Base-by-base conservation (phyloP, 1,139 yeast genomes). In the Kodamaea sp. region DNA sequence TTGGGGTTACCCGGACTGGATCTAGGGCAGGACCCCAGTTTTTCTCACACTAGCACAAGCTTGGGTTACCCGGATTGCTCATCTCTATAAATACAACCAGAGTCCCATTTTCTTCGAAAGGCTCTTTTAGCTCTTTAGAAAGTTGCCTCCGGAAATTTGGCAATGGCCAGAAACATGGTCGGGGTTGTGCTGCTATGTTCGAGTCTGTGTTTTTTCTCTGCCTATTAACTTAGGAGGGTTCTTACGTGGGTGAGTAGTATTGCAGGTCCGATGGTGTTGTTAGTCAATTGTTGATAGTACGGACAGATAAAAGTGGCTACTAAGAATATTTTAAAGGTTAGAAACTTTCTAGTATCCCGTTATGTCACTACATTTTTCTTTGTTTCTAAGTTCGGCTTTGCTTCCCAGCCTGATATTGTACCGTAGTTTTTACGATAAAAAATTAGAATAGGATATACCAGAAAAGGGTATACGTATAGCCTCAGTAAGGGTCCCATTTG, bases 341-440 rank as follows among this genome's bases (percentile, higher is more conserved):
- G 57, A 57, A 51, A 73, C 73, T 57, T 53, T 55, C 47, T 57
- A 50, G 75, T 66, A 58, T 76, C 81, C 81, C 81, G 81, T 76
- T 70, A 70, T 60, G 63, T 66, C 80, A 69, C 70, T 37, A 76
- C 76, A 76, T 18, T 9, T n/a, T n/a, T n/a, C n/a, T n/a, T n/a
- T n/a, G n/a, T n/a, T n/a, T n/a, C n/a, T n/a, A n/a, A n/a, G n/a
- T n/a, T n/a, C n/a, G n/a, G n/a, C n/a, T n/a, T n/a, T n/a, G n/a
- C n/a, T n/a, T n/a, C n/a, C n/a, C n/a, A n/a, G n/a, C n/a, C n/a
- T n/a, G n/a, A n/a, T n/a, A n/a, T n/a, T n/a, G n/a, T n/a, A n/a
- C n/a, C n/a, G n/a, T n/a, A n/a, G n/a, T n/a, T n/a, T n/a, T n/a
- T n/a, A n/a, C n/a, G n/a, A n/a, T n/a, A n/a, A n/a, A n/a, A n/a